Evolutionary conservation across 257 asterid species (phyloP), one percentile per base, ranked within the genome.

Genomic region (Capsicum chinense): DNA sequence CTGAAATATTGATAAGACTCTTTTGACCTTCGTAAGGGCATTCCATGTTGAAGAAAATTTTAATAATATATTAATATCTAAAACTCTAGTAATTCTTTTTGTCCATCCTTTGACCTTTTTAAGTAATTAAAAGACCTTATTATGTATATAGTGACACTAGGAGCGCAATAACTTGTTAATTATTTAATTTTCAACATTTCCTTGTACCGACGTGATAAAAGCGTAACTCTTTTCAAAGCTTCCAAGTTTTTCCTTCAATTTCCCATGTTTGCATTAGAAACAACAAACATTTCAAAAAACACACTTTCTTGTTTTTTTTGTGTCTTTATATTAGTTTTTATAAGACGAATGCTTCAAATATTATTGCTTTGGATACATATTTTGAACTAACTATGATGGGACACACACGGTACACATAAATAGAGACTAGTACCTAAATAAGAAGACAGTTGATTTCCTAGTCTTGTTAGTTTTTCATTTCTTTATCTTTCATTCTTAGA

Each of bases 401-500:
- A 39, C 8, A 39, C 8, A 3, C 79, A 42, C 44, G 44, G 5
- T 16, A 39, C 79, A 69, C 54, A 1, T 69, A 16, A 42, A 69
- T 42, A 42, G 54, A 42, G 79, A 39, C 56, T 69, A 15, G 33
- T 54, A 35, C 14, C 33, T 16, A 26, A 76, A 54, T 26, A 26
- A 78, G 26, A 74, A 47, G 39, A 74, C 13, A 54, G 17, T 26
- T 54, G 26, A 54, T 14, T 54, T 26, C 44, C 64, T 50, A 19
- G 35, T 63, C 8, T 66, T 33, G 7, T 50, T 33, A 50, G 64
- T 82, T 21, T 66, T 63, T 50, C 50, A 21, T 54, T 78, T 78
- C 21, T 52, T 50, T 52, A 26, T 26, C 33, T 26, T 33, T 78
- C 82, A 54, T 78, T 78, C 81, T 76, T 76, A 76, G 79, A 67